Base-by-base conservation (phyloP, 2,329 filamentous ascomycete genomes). In the Allantophomopsis cytisporea region DNA sequence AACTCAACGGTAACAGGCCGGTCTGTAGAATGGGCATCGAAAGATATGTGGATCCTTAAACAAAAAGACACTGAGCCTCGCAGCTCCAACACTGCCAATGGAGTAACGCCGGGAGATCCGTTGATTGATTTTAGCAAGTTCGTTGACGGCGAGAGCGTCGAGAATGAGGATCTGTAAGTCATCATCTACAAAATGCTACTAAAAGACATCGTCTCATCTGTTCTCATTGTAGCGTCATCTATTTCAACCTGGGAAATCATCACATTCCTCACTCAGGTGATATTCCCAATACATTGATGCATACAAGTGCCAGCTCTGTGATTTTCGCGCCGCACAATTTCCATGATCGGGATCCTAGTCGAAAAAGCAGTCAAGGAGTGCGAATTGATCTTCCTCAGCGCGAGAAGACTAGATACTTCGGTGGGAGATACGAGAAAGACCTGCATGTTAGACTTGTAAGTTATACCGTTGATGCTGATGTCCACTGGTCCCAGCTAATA, bases 211-310 rank as follows among this genome's bases (percentile, higher is more conserved):
- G 2, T 12, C 50, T 39, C 61, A 52, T 31, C 18, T 17, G 31
- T n/a, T 17, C 8, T 30, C 5, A 20, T 16, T 35, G 13, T 39
- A 51, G 39, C 10, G 68, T 73, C 2, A 39, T 73, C 11, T 74
- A 65, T 62, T 60, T 74, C 42, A 74, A 69, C 41, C 48, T 70
- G 7, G 71, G 71, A 13, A 74, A 70, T 65, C 69, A 76, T 47
- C 71, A 76, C 48, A 54, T 73, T n/a, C 66, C 71, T 8, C 64
- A 70, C 47, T 66, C 68, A 2, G 63, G 61, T 15, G 68, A 71
- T 46, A 50, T 73, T 11, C 70, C 69, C 14, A 71, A 71, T 47
- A 73, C 70, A 0, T 61, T 72, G 7, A 41, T 42, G 31, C 31
- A 34, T 18, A 39, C 31, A 17, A 39, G 38, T 33, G 38, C 38